Base-by-base conservation (phyloP, 2,329 filamentous ascomycete species). In the Colletotrichum chlorophyti region DNA sequence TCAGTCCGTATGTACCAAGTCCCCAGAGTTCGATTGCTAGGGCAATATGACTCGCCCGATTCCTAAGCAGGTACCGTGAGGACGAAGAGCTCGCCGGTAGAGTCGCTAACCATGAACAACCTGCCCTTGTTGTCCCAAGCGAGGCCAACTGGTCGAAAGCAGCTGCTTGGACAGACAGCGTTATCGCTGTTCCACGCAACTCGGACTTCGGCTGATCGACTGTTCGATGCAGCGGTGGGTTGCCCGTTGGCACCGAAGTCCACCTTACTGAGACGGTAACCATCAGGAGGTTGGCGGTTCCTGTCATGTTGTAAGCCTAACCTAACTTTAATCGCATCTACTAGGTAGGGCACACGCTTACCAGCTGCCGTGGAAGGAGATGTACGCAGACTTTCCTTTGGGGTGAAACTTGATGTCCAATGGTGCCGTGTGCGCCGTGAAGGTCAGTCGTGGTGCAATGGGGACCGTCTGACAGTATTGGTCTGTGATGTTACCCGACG, bases 331-430 rank as follows among this genome's bases (percentile, higher is more conserved):
- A n/a, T n/a, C n/a, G n/a, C n/a, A 12, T 17, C 14, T n/a, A 14
- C 26, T 17, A 23, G 8, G 21, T 24, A 10, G 37, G 6, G 11
- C 5, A 15, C 23, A 24, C 2, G 72, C 76, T 72, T 70, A 87
- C 79, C 89, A 91, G 70, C 84, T 88, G n/a, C 90, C 89, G 70
- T 91, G 89, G 72, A 92, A 91, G 2, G 85, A 79, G 15, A 93
- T 75, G 73, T 84, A 92, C 2, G 87, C 88, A 3, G 78, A 80
- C 14, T 78, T 80, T 41, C 83, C 83, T 42, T 79, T 72, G 0
- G 76, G 66, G 61, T 83, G 79, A 74, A 93, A 93, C 60, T 85
- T 85, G 67, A 92, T 83, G 63, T 91, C 89, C 1, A 93, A 75
- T 1, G 90, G 90, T 0, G 90, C 89, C 69, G 81, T 87, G 68